These are phyloP conservation scores for Puccinia brachypodii DNA, from an alignment of 1,284 basidiomycete genomes.

Conservation along the genomic window DNA sequence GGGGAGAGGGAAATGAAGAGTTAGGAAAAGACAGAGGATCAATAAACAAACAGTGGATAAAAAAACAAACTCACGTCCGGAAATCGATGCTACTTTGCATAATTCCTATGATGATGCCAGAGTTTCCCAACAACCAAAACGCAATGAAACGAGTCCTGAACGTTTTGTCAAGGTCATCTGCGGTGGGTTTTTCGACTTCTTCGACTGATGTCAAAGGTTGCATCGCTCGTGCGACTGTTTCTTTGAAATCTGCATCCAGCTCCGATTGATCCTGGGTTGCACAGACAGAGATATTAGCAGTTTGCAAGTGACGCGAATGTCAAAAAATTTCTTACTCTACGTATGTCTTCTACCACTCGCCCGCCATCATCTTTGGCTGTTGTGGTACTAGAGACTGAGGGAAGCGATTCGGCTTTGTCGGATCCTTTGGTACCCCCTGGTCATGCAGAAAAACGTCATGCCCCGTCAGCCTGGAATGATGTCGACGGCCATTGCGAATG, in stretches of 20 bases:
- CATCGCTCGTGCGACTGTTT: constrained; percentile 86
- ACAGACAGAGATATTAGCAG: neutral
- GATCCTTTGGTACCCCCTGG: constrained; percentile 91
- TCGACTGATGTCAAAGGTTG: constrained; percentile 74
- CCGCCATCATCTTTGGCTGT: constrained; percentile 65
- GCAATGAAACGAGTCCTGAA: constrained; percentile 69
- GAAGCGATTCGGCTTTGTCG: constrained; percentile 91
- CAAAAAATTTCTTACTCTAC: constrained; percentile 7
- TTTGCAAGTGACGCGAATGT: neutral
- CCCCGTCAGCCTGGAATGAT: neutral
- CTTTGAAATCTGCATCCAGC: constrained; percentile 85
- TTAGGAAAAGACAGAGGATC: neutral
- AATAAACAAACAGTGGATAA: neutral
- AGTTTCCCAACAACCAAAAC: constrained; percentile 76
- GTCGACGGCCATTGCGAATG: neutral
- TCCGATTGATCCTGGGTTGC: constrained; percentile 66
- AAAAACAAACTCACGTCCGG: constrained; percentile 37
- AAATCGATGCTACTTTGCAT: constrained; percentile 5
- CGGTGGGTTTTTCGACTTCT: constrained; percentile 61
- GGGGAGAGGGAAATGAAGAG: neutral
- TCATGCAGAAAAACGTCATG: neutral
- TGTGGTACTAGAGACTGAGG: constrained; percentile 81
- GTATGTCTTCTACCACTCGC: constrained; percentile 65
- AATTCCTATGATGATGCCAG: constrained; percentile 54
- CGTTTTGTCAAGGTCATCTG: constrained; percentile 77